Percentiles rank a stretch among this genome's conserved stretches.
phyloP scores from a whole-genome alignment of 2,329 filamentous ascomycete species.

The Fusarium zealandicum region DNA sequence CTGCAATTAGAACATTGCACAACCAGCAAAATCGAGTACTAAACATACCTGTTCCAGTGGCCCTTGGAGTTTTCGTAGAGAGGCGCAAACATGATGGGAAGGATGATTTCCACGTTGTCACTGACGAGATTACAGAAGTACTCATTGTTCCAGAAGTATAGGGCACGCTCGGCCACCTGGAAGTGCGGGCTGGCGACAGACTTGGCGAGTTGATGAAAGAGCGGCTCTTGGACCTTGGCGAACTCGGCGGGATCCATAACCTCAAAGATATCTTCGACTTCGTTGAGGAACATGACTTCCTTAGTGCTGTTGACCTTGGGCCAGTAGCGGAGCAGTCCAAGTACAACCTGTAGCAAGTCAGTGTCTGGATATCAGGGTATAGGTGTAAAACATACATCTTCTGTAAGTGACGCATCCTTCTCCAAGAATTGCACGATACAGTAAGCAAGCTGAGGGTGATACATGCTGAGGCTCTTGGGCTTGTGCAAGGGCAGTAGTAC shows the following conservation, averaged over 20 bases:
- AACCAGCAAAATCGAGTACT: no score
- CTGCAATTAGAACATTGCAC: constrained; percentile 33
- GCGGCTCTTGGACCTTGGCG: constrained; percentile 95
- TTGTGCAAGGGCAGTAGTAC: constrained; percentile 95
- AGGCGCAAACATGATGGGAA: constrained; percentile 99
- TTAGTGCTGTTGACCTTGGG: constrained; percentile 99
- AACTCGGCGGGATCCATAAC: constrained; percentile 99
- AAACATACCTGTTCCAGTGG: constrained; percentile 91
- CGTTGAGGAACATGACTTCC: constrained; percentile 99
- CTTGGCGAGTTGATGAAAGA: constrained; percentile 97
- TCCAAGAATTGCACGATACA: constrained; percentile 99
- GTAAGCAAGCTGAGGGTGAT: constrained; percentile 96
- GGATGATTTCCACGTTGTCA: constrained; percentile 97
- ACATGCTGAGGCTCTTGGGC: constrained; percentile 99
- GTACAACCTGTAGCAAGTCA: constrained; percentile 74
- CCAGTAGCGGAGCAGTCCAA: constrained; percentile 95
- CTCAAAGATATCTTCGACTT: constrained; percentile 99
- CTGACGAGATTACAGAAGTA: constrained; percentile 99
- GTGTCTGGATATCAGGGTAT: background rate
- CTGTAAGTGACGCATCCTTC: constrained; percentile 94
- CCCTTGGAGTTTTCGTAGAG: constrained; percentile 99
- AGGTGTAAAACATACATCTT: constrained; percentile 70
- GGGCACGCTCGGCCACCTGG: constrained; percentile 94
- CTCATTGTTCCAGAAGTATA: constrained; percentile 99
- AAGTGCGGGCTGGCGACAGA: constrained; percentile 98